phyloP scores from a whole-genome alignment of 805 yeast species.

The Wickerhamomyces chambardii region DNA sequence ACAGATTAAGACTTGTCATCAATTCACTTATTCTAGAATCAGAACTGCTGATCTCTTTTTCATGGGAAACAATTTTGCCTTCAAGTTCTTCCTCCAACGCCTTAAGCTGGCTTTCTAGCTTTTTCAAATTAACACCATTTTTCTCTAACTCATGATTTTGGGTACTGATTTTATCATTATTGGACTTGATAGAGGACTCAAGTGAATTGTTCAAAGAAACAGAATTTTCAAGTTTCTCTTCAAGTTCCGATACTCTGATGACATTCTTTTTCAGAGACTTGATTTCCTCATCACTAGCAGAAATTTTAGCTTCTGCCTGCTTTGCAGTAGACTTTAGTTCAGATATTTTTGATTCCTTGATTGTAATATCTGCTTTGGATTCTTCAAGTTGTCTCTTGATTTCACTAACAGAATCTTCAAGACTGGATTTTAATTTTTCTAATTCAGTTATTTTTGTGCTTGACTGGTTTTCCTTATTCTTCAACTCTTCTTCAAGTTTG shows the following conservation, averaged over 20 bases:
- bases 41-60: not conserved
- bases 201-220: not conserved
- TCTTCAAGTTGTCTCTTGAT: slow-evolving; percentile 9
- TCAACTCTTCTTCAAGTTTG: slow-evolving; percentile 26
- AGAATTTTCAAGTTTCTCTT: not conserved
- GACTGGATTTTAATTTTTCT: slow-evolving; percentile 5
- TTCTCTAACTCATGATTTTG: not conserved
- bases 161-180: not conserved
- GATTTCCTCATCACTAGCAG: not conserved
- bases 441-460: slow-evolving; percentile 2
- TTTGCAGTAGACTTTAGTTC: slow-evolving; percentile 1
- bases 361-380: not conserved
- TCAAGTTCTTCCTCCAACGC: slow-evolving; percentile 1
- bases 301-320: slow-evolving; percentile 1
- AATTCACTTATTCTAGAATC: not conserved
- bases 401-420: slow-evolving; percentile 8
- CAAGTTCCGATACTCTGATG: not conserved
- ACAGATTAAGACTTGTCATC: not conserved
- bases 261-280: not conserved
- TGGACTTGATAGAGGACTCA: not conserved
- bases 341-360: slow-evolving; percentile 1
- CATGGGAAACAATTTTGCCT: not conserved
- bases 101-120: slow-evolving; percentile 1
- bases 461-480: slow-evolving; percentile 5
- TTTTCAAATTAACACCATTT: too few species aligned